Evolutionary conservation across 2,329 filamentous ascomycete genomes (phyloP), one percentile per base, ranked within the genome.

Genomic region (Verticillium nonalfalfae): DNA sequence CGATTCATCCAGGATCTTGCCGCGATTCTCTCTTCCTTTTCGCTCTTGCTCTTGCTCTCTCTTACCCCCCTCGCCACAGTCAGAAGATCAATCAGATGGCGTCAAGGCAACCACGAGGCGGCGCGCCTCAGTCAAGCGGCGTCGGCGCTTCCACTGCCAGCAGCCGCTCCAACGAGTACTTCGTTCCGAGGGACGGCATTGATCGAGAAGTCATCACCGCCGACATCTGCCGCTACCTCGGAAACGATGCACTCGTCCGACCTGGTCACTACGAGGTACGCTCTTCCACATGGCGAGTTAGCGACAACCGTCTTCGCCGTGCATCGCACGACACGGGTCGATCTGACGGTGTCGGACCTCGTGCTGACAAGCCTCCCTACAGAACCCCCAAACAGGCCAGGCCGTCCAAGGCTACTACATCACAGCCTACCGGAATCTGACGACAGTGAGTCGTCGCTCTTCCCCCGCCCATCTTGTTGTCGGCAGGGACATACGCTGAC

Each of bases 181-280:
- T 93, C 74, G 86, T 93, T 60, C 88, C 89, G 56, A 86, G 88
- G 70, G 88, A 92, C 75, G 90, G 90, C 72, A 93, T 93, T 75
- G 89, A 90, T 74, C 87, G 90, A 69, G 90, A 93, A 75, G 90
- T 93, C 70, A 92, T 93, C 76, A 91, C 90, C 65, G 88, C 89
- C 72, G 90, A 93, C 74, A 91, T 93, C 67, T 93, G 90, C 79
- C 89, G 90, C 72, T 93, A 92, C 74, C 83, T 93, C 68, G 90
- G 90, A 71, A 91, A 91, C 74, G 90, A 93, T 80, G 90, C 90
- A 68, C 83, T 91, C 70, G 90, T 91, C 72, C 87, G 88, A 71
- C 90, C 89, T 63, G 88, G 88, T 70, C 85, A 84, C 68, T 89
- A 90, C 75, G 85, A 90, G 83, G 89, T 91, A 83, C 68, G 81